Percentiles rank a stretch among this genome's conserved stretches.
Evolutionary conservation across 2,329 filamentous ascomycete species (phyloP).

Genomic region (Alternaria postmessia): DNA sequence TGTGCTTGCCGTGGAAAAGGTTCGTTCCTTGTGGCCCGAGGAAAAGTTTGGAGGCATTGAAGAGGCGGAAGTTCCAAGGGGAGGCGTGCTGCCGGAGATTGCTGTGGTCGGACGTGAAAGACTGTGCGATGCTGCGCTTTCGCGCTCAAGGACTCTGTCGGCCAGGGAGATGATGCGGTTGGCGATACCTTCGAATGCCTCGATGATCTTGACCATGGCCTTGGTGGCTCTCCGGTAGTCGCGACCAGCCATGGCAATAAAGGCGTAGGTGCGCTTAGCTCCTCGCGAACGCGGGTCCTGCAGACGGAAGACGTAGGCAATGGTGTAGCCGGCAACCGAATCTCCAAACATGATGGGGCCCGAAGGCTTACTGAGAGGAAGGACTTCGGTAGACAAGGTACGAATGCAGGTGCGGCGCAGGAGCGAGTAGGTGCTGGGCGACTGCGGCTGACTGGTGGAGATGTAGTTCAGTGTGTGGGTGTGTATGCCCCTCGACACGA

Average conservation of each 20-base stretch:
- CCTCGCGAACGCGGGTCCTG: slow-evolving; percentile 66
- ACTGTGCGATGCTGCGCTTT: slow-evolving; percentile 38
- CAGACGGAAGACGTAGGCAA: slow-evolving; percentile 67
- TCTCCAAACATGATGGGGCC: slow-evolving; percentile 68
- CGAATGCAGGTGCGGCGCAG: slow-evolving; percentile 66
- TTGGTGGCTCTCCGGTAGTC: slow-evolving; percentile 61
- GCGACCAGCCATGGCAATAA: slow-evolving; percentile 64
- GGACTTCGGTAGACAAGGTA: slow-evolving; percentile 64
- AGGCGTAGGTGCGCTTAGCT: slow-evolving; percentile 64
- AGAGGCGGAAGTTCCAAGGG: slow-evolving; percentile 41
- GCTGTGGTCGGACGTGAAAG: slow-evolving; percentile 40
- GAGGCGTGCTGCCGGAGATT: slow-evolving; percentile 39
- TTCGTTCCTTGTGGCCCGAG: slow-evolving; percentile 38
- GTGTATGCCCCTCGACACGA: slow-evolving; percentile 54
- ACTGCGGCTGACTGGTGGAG: slow-evolving; percentile 64
- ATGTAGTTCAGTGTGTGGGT: slow-evolving; percentile 66
- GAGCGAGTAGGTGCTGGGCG: slow-evolving; percentile 62
- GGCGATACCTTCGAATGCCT: slow-evolving; percentile 62
- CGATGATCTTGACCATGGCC: slow-evolving; percentile 52
- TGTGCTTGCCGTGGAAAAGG: slow-evolving; percentile 43
- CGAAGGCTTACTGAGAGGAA: slow-evolving; percentile 64
- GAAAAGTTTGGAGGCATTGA: slow-evolving; percentile 39
- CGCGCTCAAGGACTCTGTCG: slow-evolving; percentile 50
- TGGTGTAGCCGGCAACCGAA: slow-evolving; percentile 63
- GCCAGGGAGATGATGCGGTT: slow-evolving; percentile 58